Percentiles rank a stretch among this genome's conserved stretches.
Evolutionary conservation across 495 filamentous ascomycete species (phyloP).

Genomic region (Clavariopsis aquatica): DNA sequence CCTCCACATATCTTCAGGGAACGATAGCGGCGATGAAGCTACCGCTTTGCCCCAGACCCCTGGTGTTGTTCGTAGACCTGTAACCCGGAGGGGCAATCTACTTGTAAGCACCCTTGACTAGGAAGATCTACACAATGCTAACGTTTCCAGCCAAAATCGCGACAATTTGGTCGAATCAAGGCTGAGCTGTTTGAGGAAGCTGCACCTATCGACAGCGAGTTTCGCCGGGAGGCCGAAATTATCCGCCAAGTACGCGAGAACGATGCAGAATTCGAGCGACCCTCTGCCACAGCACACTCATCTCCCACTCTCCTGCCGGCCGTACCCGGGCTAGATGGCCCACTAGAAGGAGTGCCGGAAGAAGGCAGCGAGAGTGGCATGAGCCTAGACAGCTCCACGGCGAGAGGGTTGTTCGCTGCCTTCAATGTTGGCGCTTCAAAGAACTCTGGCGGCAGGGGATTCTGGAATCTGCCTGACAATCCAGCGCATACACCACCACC

Average conservation of each 20-base stretch:
- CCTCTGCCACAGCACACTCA: conserved; percentile 55
- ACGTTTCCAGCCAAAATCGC: conserved; percentile 75
- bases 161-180: conserved; percentile 87
- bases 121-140: conserved; percentile 4
- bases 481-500: conserved; percentile 56
- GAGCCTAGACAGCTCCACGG: conserved; percentile 49
- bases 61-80: conserved; percentile 66
- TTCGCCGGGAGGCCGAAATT: conserved; percentile 89
- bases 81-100: conserved; percentile 84
- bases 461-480: conserved; percentile 70
- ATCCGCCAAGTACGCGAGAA: conserved; percentile 88
- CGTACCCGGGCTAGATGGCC: conserved; percentile 40
- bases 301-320: conserved; percentile 45
- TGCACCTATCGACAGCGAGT: conserved; percentile 82
- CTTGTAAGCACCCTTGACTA: conserved; percentile 58
- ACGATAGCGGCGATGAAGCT: conserved; percentile 73
- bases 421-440: conserved; percentile 72
- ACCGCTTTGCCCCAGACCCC: conserved; percentile 48
- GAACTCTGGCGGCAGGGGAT: conserved; percentile 70
- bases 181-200: conserved; percentile 86
- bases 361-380: conserved; percentile 54
- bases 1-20: conserved; percentile 77
- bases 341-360: conserved; percentile 60
- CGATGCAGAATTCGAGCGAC: conserved; percentile 52
- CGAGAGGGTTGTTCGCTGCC: conserved; percentile 37